Evolutionary conservation across 306 rosid species (phyloP), one percentile per base, ranked within the genome.

Genomic region (Cucurbita maxima): DNA sequence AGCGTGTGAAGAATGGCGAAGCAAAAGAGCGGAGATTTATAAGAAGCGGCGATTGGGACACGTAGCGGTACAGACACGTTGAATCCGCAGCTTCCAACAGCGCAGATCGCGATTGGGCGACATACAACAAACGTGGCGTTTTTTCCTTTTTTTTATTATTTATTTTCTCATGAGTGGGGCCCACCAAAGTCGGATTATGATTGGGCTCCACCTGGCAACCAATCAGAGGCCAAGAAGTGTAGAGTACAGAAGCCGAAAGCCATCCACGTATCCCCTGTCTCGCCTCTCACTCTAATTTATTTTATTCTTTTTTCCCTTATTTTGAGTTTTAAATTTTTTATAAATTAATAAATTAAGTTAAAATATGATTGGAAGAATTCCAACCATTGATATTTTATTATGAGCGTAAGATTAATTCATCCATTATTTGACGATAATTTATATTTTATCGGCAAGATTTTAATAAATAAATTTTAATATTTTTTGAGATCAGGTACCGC

Each of bases 11-110:
- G 1, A 19, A 16, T 6, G 45, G 4, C 0, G 7, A 14, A 5
- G 10, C 22, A 30, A 19, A 34, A n/a, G 53, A 5, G 13, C 9
- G 47, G 45, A 8, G 12, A 11, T 40, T 74, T 74, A 74, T 74
- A 74, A 47, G n/a, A 56, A 18, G 73, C 57, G 7, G 18, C 22
- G 45, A 57, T 43, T 30, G 77, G 63, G 77, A 74, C 77, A 74
- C 70, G 77, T 74, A 58, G 6, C 20, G 44, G 47, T 12, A 11
- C 16, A 16, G 68, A 45, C 68, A 74, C 77, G 70, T 74, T 58
- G 77, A 14, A 19, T 6, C n/a, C 55, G 20, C 1, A 25, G 54
- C 25, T 59, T 59, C 69, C 30, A 19, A 74, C 77, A 58, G 70
- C 77, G 16, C 69, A 74, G 41, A 34, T 64, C 2, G 30, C n/a